Base-by-base conservation (phyloP, 306 rosid species). In the Elaeagnus macrophylla region DNA sequence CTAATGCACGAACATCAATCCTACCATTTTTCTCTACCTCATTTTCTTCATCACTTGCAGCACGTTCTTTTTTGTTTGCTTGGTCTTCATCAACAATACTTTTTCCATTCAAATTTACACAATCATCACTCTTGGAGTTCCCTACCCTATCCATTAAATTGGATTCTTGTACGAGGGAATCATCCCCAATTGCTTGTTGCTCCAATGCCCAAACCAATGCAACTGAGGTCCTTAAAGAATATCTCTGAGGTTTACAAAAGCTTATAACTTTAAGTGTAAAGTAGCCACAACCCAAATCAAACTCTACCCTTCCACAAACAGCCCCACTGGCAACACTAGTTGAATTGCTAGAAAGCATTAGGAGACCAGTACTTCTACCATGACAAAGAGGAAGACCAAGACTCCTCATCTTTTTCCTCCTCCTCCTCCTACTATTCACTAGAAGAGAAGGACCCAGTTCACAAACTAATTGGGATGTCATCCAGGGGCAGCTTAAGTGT, bases 1-100 rank as follows among this genome's bases (percentile, higher is more conserved):
- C 93, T 58, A 91, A 70, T 0, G 55, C 94, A 51, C 79, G 79
- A 61, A 91, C 99, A 70, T 91, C 89, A 56, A 91, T 18, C 66
- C 58, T 69, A 15, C 48, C 56, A 35, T 51, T 68, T 54, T 56
- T 48, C 68, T 54, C 75, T 35, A 58, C 82, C 51, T 67, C 61
- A 12, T 44, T 48, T 12, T 19, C 66, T 52, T 65, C 69, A 57
- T 14, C 67, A 39, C 44, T 58, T 12, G 47, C 53, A 39, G 49
- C 72, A 15, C 51, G 61, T 13, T 5, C 51, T 19, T 61, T 54
- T 25, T 14, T 16, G 61, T 67, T 50, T 42, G 37, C 6, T 32
- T 71, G 79, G 61, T 35, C 53, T 41, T n/a, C n/a, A n/a, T 51
- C 39, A 61, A 51, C 62, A 14, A 50, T 74, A 48, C 57, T 10